Conservation (phyloP, 257 asterid genomes). For the Scutellaria galericulata region DNA sequence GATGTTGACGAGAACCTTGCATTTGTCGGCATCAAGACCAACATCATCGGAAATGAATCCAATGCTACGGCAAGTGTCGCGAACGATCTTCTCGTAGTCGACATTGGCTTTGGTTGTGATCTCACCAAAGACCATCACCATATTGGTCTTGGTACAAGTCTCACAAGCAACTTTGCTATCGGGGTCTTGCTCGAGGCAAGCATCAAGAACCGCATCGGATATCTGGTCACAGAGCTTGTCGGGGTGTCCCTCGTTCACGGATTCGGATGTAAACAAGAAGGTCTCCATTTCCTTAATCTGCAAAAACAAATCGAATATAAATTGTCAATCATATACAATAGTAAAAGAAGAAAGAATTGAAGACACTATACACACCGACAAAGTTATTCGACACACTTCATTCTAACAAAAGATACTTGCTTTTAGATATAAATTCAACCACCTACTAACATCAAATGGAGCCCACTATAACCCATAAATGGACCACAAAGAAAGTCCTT, state of each 20-base stretch:
- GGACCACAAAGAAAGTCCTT: slow-evolving; percentile 23
- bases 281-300: slow-evolving; percentile 45
- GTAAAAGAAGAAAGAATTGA: neutral
- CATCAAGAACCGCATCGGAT: slow-evolving; percentile 48
- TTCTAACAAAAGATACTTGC: slow-evolving; percentile 11
- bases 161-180: slow-evolving; percentile 57
- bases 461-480: slow-evolving; percentile 10
- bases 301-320: neutral
- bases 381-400: slow-evolving; percentile 7
- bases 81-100: slow-evolving; percentile 50
- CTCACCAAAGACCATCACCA: slow-evolving; percentile 50
- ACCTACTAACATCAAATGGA: slow-evolving; percentile 23
- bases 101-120: slow-evolving; percentile 53
- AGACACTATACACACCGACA: slow-evolving; percentile 1
- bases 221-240: slow-evolving; percentile 57
- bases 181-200: slow-evolving; percentile 51
- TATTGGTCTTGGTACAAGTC: slow-evolving; percentile 52
- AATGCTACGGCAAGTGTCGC: slow-evolving; percentile 44
- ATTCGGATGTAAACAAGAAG: slow-evolving; percentile 52
- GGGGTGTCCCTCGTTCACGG: slow-evolving; percentile 57
- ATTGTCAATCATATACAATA: neutral
- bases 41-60: slow-evolving; percentile 49
- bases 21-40: slow-evolving; percentile 53
- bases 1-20: slow-evolving; percentile 46
- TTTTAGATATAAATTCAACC: neutral